Base-by-base conservation (phyloP, 2,329 filamentous ascomycete genomes). In the Fusarium chaquense region DNA sequence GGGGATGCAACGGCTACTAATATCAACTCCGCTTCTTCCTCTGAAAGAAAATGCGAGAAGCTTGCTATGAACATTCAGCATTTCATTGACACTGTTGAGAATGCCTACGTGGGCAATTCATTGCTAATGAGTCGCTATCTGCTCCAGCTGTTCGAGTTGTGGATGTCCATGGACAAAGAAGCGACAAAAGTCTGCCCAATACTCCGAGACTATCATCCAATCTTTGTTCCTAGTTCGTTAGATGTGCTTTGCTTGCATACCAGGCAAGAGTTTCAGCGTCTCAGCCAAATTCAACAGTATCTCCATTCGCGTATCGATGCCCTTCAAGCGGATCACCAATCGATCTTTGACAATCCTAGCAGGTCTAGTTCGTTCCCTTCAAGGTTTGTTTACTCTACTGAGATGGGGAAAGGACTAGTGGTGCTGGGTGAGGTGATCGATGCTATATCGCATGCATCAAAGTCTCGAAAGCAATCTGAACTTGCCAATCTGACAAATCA, bases 311-410 rank as follows among this genome's bases (percentile, higher is more conserved):
- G 20, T 20, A 20, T 20, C 20, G 20, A 20, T 20, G 20, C 20
- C 20, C 20, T 20, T 6, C 26, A 26, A 26, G 26, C 26, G 6
- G 26, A 59, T 15, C 28, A 46, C 36, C 13, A 36, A 53, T 1
- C 81, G 0, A 85, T 90, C 1, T 85, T 90, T n/a, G 79, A 79
- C 20, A n/a, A 77, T 78, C 32, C 82, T 0, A 28, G 11, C 26
- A 81, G 28, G 8, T 49, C 3, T 4, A 9, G 3, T 3, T 5
- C 16, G 3, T 73, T 73, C 18, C 15, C 61, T 3, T 2, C n/a
- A 1, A 46, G 11, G 11, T 70, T 58, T 11, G 11, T 69, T 18
- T 38, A 24, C 26, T 38, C 24, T 9, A 61, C 59, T 36, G 12
- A 5, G 2, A 8, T 15, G 4, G 67, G 69, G 10, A 12, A 11